Evolutionary conservation across 192 early-diverging fungal genomes (phyloP).

Genomic region (Geosiphon pyriformis): DNA sequence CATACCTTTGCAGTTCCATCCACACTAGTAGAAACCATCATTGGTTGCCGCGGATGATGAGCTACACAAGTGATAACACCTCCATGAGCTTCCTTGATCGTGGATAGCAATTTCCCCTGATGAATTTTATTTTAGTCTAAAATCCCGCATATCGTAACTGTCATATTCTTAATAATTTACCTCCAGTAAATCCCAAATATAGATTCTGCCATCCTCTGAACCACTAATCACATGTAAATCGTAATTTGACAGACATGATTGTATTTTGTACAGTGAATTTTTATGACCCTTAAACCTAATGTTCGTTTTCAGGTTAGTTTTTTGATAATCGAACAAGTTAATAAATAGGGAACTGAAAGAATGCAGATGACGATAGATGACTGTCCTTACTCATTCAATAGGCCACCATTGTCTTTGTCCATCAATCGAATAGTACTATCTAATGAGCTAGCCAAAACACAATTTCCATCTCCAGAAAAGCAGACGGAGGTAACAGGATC

Average conservation of each 20-base stretch:
- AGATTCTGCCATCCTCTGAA: slow-evolving; percentile 82
- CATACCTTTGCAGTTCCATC: slow-evolving; percentile 67
- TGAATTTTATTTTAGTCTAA: background rate
- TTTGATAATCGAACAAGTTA: too few species aligned
- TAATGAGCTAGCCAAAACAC: slow-evolving; percentile 68
- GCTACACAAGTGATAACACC: slow-evolving; percentile 59
- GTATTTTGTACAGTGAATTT: slow-evolving; percentile 72
- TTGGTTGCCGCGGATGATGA: slow-evolving; percentile 59
- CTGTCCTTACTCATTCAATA: slow-evolving; percentile 60
- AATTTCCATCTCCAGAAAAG: slow-evolving; percentile 63
- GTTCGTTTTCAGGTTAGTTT: background rate
- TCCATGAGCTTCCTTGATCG: slow-evolving; percentile 45
- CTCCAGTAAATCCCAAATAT: slow-evolving; percentile 81
- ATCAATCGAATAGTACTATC: slow-evolving; percentile 81
- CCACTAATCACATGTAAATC: slow-evolving; percentile 78
- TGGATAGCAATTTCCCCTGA: slow-evolving; percentile 45
- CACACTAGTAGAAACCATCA: slow-evolving; percentile 59
- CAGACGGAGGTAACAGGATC: slow-evolving; percentile 71
- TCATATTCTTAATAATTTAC: slow-evolving; percentile 15
- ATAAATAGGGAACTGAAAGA: too few species aligned
- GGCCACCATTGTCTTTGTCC: slow-evolving; percentile 67
- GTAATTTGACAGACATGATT: slow-evolving; percentile 60
- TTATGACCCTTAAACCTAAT: slow-evolving; percentile 73
- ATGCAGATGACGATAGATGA: background rate
- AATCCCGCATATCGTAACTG: background rate